Conservation (phyloP, 2,329 filamentous ascomycete species). For the Trichophyton verrucosum region DNA sequence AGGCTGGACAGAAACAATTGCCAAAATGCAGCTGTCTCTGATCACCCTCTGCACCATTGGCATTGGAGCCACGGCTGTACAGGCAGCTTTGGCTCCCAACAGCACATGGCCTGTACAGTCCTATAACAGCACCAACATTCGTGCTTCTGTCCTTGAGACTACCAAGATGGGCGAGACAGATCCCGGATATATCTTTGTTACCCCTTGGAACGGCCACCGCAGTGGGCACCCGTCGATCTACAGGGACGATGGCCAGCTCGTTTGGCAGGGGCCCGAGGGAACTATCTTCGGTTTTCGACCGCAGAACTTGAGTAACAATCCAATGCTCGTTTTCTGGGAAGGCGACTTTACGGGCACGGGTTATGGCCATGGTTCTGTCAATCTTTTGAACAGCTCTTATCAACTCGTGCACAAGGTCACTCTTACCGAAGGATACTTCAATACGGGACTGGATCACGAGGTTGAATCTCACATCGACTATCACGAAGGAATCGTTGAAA, state of each 20-base stretch:
- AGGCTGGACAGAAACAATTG: not conserved
- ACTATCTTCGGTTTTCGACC: conserved; percentile 22
- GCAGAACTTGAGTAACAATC: conserved; percentile 23
- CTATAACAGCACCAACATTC: conserved; percentile 12
- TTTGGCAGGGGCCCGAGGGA: conserved; percentile 26
- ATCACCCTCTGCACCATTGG: not conserved
- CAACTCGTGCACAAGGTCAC: conserved; percentile 10
- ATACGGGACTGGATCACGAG: conserved; percentile 9
- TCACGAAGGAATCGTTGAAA: conserved; percentile 33
- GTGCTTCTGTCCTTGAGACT: conserved; percentile 22
- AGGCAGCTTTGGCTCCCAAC: not conserved
- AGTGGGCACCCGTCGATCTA: conserved; percentile 26
- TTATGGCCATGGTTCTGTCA: conserved; percentile 13
- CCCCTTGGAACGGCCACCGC: conserved; percentile 19
- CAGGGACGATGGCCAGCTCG: conserved; percentile 24
- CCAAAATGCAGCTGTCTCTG: not conserved
- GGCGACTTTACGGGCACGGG: conserved; percentile 18
- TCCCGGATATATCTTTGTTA: conserved; percentile 26
- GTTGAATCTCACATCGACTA: conserved; percentile 25
- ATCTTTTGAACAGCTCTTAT: conserved; percentile 15
- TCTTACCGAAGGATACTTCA: conserved; percentile 6
- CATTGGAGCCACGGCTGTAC: not conserved
- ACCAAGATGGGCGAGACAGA: conserved; percentile 22
- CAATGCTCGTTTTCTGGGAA: conserved; percentile 28
- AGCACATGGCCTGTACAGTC: conserved; percentile 13